These are phyloP conservation scores for Schizothecium vesticola DNA, from an alignment of 495 filamentous ascomycete species.

Conservation along the genomic window DNA sequence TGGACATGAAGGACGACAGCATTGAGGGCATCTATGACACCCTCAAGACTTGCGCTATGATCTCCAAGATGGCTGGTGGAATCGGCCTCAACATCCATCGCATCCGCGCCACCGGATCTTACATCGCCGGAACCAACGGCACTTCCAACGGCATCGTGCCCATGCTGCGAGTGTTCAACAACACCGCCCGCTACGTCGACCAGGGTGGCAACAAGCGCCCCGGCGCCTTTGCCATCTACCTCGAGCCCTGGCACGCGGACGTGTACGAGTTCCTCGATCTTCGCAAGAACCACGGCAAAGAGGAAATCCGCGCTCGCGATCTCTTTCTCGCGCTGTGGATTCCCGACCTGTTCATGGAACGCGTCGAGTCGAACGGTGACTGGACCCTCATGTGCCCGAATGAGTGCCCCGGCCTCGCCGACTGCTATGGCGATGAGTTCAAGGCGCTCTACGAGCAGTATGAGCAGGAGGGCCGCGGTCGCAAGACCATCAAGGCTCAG, in stretches of 20 bases:
- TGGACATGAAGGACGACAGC: constrained; percentile 98
- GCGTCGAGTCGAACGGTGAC: constrained; percentile 87
- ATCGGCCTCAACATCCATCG: constrained; percentile 94
- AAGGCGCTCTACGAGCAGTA: constrained; percentile 93
- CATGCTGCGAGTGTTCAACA: constrained; percentile 98
- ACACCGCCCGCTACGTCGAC: constrained; percentile 96
- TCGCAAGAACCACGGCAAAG: constrained; percentile 98
- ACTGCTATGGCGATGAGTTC: constrained; percentile 96
- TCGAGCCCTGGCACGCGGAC: constrained; percentile 99
- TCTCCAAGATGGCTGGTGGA: constrained; percentile 97
- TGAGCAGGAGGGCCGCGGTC: constrained; percentile 82
- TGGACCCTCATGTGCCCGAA: constrained; percentile 98
- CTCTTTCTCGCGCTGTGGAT: constrained; percentile 98
- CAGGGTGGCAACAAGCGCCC: constrained; percentile 99
- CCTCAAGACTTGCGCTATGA: constrained; percentile 98
- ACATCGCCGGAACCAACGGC: constrained; percentile 95
- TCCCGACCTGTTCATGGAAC: constrained; percentile 98
- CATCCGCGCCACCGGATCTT: constrained; percentile 93
- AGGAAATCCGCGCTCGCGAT: constrained; percentile 93
- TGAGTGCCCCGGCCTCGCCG: constrained; percentile 88
- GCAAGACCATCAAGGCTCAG: constrained; percentile 89
- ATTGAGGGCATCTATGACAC: constrained; percentile 99
- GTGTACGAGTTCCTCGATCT: constrained; percentile 96
- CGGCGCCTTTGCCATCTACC: constrained; percentile 96
- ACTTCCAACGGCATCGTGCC: constrained; percentile 96